Conservation (phyloP, 164 flowering plant genomes). For the Nelumbo lutea region DNA sequence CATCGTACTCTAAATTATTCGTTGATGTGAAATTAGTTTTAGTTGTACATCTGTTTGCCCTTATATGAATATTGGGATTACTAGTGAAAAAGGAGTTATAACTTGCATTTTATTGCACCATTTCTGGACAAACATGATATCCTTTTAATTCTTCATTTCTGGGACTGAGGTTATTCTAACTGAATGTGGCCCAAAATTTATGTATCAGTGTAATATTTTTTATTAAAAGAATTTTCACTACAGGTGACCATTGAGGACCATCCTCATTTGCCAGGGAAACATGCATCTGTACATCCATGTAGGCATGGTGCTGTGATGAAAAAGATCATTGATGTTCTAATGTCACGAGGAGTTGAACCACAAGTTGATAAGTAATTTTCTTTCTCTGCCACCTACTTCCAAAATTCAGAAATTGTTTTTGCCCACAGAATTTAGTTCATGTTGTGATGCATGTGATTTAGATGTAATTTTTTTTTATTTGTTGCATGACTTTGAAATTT, state of each 20-base stretch:
- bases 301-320: constrained; percentile 98
- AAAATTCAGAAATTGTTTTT: neutral
- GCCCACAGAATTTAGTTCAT: neutral
- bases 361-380: constrained; percentile 86
- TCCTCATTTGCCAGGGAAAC: constrained; percentile 96
- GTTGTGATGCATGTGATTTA: neutral
- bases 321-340: constrained; percentile 86
- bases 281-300: constrained; percentile 98
- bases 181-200: neutral
- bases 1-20: too few species aligned
- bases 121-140: too few species aligned
- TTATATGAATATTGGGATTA: too few species aligned
- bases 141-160: neutral
- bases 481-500: neutral
- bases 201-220: neutral
- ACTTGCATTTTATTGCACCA: too few species aligned
- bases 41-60: too few species aligned
- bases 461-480: neutral
- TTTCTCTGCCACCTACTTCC: neutral
- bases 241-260: constrained; percentile 99
- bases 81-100: too few species aligned
- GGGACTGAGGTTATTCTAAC: neutral
- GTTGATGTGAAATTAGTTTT: too few species aligned
- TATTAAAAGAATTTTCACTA: neutral
- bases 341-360: constrained; percentile 95